A percentile compares a stretch with the other conserved stretches of the same genome.
Evolutionary conservation across 768 basidiomycete genomes (phyloP).

Genomic region (Macrolepiota fuliginosa): DNA sequence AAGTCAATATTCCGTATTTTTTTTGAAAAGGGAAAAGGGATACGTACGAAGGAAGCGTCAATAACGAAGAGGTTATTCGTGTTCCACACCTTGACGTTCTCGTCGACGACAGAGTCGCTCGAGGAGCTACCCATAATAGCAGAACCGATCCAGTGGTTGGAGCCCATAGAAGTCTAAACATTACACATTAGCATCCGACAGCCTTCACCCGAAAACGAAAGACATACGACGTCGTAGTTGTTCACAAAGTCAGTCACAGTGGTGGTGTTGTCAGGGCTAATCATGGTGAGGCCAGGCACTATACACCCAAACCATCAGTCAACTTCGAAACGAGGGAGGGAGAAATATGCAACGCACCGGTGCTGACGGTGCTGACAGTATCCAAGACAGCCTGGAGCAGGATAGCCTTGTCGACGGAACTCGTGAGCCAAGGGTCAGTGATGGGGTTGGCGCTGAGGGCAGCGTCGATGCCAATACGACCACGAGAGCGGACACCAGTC

Average conservation of each 20-base stretch:
- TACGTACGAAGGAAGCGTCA: constrained; percentile 35
- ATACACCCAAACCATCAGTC: constrained; percentile 9
- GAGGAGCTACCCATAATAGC: constrained; percentile 38
- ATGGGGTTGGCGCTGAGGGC: constrained; percentile 46
- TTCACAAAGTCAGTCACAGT: constrained; percentile 51
- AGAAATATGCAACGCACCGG: constrained; percentile 29
- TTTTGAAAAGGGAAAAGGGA: neutral
- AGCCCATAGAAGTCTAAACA: constrained; percentile 40
- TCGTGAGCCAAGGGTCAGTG: constrained; percentile 56
- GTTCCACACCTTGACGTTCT: constrained; percentile 51
- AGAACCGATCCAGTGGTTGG: constrained; percentile 66
- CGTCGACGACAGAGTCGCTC: constrained; percentile 44
- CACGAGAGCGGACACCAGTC: constrained; percentile 58
- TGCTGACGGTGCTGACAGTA: constrained; percentile 38
- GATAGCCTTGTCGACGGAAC: constrained; percentile 52
- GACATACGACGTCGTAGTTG: constrained; percentile 31
- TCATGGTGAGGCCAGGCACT: constrained; percentile 52
- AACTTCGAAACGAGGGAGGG: neutral
- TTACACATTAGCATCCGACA: neutral
- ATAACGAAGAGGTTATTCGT: constrained; percentile 54
- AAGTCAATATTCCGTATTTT: constrained; percentile 22
- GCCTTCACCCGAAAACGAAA: neutral
- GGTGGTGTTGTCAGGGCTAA: constrained; percentile 59
- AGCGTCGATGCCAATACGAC: constrained; percentile 57
- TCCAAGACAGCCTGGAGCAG: constrained; percentile 51